Conservation (phyloP, 176 grass and related monocot genomes). For the Aegilops bicornis region DNA sequence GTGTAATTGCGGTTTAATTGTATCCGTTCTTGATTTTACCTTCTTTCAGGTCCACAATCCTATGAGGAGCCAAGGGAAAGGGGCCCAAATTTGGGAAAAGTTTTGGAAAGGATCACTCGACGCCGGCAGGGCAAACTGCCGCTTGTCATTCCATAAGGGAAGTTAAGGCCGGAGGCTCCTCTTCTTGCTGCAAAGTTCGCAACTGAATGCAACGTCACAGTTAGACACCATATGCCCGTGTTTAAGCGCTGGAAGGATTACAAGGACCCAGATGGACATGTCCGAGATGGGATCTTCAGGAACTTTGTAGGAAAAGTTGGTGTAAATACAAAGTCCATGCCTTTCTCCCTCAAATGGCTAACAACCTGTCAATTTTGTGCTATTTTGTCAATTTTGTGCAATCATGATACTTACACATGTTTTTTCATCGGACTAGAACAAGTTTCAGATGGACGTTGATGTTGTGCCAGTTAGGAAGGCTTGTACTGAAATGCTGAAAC, state of each 20-base stretch:
- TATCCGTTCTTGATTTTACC: background rate
- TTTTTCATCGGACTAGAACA: background rate
- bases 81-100: background rate
- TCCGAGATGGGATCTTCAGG: background rate
- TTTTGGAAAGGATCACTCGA: background rate
- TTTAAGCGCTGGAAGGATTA: background rate
- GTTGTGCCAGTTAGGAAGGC: background rate
- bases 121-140: background rate
- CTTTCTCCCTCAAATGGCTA: background rate
- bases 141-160: background rate
- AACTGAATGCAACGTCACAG: conserved; percentile 4
- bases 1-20: background rate
- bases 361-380: background rate
- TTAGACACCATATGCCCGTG: background rate
- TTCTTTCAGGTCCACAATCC: background rate
- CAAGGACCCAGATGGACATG: background rate
- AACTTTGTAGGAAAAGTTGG: background rate
- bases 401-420: background rate
- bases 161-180: background rate
- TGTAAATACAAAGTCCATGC: background rate
- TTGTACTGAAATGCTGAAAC: background rate
- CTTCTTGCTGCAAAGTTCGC: conserved; percentile 15
- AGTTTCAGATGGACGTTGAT: background rate
- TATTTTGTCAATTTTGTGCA: background rate
- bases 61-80: background rate